These are phyloP conservation scores for Dunaliella sp. DNA, from an alignment of 139 green algal genomes.

Conservation along the genomic window DNA sequence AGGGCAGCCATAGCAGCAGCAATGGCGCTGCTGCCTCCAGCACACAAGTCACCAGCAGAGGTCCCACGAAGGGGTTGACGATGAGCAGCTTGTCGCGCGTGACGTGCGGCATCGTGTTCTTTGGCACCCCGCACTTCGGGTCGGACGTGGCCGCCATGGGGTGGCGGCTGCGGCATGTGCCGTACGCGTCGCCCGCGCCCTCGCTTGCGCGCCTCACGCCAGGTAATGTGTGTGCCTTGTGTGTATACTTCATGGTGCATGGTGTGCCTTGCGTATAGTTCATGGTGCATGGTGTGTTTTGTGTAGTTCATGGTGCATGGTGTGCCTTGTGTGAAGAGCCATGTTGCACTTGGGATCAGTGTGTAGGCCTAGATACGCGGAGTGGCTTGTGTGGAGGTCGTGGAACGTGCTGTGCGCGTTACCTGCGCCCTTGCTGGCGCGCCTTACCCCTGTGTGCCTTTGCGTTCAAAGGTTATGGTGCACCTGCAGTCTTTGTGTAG, in stretches of 20 bases:
- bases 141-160: constrained; percentile 70
- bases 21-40: no score
- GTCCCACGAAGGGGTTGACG: no score
- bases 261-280: not conserved
- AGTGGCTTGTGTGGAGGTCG: no score
- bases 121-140: constrained; percentile 75
- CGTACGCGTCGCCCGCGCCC: constrained; percentile 51
- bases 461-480: not conserved
- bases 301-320: not conserved
- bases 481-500: not conserved
- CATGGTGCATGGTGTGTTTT: not conserved
- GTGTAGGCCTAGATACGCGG: no score
- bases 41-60: no score
- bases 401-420: no score
- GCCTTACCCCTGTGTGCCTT: not conserved
- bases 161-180: constrained; percentile 75
- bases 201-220: constrained; percentile 61
- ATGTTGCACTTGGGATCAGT: no score
- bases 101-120: constrained; percentile 72
- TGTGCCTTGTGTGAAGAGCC: not conserved
- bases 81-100: constrained; percentile 31
- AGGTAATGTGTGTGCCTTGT: constrained; percentile 17
- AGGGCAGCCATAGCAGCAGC: no score
- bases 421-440: no score
- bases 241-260: not conserved